Evolutionary conservation across 768 basidiomycete species (phyloP).

Genomic region (Lactarius psammicola): DNA sequence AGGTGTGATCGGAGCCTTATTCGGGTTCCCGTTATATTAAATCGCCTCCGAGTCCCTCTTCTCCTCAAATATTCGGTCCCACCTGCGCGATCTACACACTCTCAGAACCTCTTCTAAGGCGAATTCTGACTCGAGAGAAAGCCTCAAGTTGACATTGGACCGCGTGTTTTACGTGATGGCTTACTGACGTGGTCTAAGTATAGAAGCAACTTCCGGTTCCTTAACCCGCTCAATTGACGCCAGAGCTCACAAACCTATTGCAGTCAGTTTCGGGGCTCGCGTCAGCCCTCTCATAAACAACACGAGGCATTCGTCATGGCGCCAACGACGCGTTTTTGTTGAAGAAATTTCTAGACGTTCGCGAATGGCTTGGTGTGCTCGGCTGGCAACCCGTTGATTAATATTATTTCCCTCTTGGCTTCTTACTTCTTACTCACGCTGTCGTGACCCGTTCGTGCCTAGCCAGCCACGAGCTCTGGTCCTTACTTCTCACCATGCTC

Average conservation of each 20-base stretch:
- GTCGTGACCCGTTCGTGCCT: not conserved
- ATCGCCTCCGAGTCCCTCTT: not conserved
- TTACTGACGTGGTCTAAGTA: not conserved
- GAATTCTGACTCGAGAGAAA: not conserved
- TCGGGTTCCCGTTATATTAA: not conserved
- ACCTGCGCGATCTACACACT: not conserved
- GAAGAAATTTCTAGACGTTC: not conserved
- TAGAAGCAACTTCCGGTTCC: not conserved
- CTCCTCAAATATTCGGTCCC: not conserved
- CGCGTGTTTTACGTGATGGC: not conserved
- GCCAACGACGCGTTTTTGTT: not conserved
- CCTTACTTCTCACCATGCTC: not conserved
- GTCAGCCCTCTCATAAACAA: not conserved
- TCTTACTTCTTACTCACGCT: not conserved
- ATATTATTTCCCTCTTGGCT: not conserved
- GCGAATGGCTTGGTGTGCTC: not conserved
- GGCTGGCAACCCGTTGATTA: not conserved
- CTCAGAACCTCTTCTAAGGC: not conserved
- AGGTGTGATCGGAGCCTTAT: constrained; percentile 5
- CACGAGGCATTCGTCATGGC: not conserved
- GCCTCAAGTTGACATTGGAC: not conserved
- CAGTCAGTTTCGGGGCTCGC: not conserved
- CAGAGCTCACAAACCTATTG: not conserved
- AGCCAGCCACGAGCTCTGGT: not conserved
- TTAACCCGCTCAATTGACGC: constrained; percentile 2